phyloP scores from a whole-genome alignment of 2,329 filamentous ascomycete genomes.

The Emergomyces orientalis region DNA sequence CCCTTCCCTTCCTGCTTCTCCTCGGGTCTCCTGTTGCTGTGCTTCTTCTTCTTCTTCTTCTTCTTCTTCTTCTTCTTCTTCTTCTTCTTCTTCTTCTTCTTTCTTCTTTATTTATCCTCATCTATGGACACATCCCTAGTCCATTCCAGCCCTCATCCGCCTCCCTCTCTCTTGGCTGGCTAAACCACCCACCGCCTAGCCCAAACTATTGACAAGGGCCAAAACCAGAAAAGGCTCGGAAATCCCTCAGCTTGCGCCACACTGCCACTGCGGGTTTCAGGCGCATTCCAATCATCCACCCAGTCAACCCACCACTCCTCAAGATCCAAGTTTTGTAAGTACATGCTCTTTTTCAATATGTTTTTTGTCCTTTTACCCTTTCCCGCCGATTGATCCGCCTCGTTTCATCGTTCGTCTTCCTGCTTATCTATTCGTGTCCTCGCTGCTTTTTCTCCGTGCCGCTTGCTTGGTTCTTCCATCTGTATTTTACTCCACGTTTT shows the following conservation, averaged over 20 bases:
- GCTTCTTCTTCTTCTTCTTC: not conserved
- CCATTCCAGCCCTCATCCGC: not conserved
- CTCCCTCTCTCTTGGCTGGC: not conserved
- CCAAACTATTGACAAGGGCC: not conserved
- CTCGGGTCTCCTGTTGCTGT: not conserved
- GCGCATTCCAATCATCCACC: conserved; percentile 24
- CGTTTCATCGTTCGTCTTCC: not conserved
- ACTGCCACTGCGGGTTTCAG: conserved; percentile 26
- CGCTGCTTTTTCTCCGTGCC: not conserved
- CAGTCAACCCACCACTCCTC: not conserved
- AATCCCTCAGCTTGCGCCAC: conserved; percentile 40
- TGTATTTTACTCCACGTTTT: not conserved
- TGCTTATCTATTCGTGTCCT: not conserved
- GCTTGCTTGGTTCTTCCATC: not conserved
- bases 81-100: not conserved
- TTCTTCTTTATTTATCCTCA: not conserved
- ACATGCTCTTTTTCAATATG: conserved; percentile 15
- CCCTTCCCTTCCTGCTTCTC: not conserved
- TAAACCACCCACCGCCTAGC: not conserved
- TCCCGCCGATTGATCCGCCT: not conserved
- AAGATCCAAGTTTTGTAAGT: conserved; percentile 24
- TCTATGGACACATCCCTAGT: conserved; percentile 5
- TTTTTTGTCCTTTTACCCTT: conserved; percentile 5
- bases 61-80: not conserved
- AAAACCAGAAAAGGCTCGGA: conserved; percentile 1